These are phyloP conservation scores for Aspergillus pseudoviridinutans DNA, from an alignment of 2,329 filamentous ascomycete species.

Conservation along the genomic window DNA sequence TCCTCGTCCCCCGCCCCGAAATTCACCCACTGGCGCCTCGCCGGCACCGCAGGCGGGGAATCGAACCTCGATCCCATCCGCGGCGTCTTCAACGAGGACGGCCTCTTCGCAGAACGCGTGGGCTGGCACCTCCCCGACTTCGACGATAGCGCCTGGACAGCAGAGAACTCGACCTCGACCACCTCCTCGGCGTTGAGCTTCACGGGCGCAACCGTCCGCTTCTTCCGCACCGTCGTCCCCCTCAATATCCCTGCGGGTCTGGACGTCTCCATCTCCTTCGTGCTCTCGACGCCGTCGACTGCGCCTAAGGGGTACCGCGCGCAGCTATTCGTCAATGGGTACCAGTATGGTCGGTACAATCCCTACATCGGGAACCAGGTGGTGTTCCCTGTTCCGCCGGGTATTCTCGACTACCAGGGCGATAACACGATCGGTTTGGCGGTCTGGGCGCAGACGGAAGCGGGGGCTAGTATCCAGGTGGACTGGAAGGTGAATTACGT, in stretches of 20 bases:
- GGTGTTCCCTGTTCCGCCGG: slow-evolving; percentile 57
- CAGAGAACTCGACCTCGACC: slow-evolving; percentile 21
- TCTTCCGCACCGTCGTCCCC: slow-evolving; percentile 53
- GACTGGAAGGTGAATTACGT: slow-evolving; percentile 54
- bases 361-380: slow-evolving; percentile 60
- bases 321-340: slow-evolving; percentile 61
- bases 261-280: slow-evolving; percentile 56
- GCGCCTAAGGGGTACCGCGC: slow-evolving; percentile 44
- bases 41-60: slow-evolving; percentile 54
- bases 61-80: slow-evolving; percentile 53
- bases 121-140: slow-evolving; percentile 59
- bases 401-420: slow-evolving; percentile 55
- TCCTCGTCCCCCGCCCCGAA: slow-evolving; percentile 32
- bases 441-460: slow-evolving; percentile 56
- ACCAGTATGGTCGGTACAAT: slow-evolving; percentile 59
- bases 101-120: slow-evolving; percentile 54
- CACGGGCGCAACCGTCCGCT: slow-evolving; percentile 49
- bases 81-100: slow-evolving; percentile 56
- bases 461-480: slow-evolving; percentile 49
- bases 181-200: slow-evolving; percentile 31
- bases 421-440: slow-evolving; percentile 56
- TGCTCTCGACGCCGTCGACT: slow-evolving; percentile 45
- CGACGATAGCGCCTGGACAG: slow-evolving; percentile 46
- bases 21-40: slow-evolving; percentile 56
- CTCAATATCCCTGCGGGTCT: slow-evolving; percentile 50